phyloP scores from a whole-genome alignment of 495 filamentous ascomycete species.

The Trichoderma orchidacearum region DNA sequence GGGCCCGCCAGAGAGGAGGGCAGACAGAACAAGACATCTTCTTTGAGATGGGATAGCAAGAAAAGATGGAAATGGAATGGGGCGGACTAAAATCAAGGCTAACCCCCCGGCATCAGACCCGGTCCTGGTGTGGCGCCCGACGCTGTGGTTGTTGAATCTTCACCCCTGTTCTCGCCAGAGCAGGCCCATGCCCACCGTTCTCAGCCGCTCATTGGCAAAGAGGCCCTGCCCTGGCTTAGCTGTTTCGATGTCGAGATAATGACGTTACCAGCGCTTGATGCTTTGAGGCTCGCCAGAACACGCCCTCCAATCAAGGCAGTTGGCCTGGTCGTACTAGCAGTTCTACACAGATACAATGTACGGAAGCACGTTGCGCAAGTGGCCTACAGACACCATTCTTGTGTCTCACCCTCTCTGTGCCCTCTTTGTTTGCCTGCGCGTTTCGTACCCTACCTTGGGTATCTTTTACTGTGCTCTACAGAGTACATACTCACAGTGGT shows the following conservation, averaged over 20 bases:
- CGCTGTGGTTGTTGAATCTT: not conserved
- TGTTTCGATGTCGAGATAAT: not conserved
- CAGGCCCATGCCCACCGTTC: not conserved
- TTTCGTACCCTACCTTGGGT: not conserved
- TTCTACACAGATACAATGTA: too few species aligned
- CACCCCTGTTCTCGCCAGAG: not conserved
- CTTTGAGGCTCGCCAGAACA: not conserved
- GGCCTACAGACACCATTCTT: too few species aligned
- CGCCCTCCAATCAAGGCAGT: not conserved
- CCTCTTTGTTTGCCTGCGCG: not conserved
- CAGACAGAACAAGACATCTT: too few species aligned
- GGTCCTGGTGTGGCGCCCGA: slow-evolving; percentile 1
- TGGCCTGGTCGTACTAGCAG: too few species aligned
- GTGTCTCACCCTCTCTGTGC: not conserved
- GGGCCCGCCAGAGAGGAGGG: too few species aligned
- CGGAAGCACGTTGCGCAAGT: too few species aligned
- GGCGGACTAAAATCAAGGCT: too few species aligned
- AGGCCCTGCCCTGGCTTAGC: not conserved
- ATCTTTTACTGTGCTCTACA: too few species aligned
- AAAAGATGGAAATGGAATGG: not conserved
- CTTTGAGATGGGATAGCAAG: not conserved
- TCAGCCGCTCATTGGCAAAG: slow-evolving; percentile 1
- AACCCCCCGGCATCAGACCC: slow-evolving; percentile 1
- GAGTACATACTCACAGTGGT: too few species aligned
- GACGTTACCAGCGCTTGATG: not conserved